Base-by-base conservation (phyloP, 176 grass and related monocot genomes). In the Musa beccarii region DNA sequence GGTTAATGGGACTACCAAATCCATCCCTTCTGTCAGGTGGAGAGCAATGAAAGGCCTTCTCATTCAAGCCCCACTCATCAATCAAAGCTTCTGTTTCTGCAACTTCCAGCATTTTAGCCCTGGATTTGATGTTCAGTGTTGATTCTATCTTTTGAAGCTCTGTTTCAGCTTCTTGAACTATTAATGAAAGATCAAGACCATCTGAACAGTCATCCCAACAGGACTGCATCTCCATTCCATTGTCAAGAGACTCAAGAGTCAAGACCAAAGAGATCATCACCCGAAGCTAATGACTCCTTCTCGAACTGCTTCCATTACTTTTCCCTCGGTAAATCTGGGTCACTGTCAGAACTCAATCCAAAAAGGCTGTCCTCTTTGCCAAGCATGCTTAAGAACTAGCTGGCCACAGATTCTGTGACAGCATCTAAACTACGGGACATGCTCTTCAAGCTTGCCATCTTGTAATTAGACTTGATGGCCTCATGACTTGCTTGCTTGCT, bases 361-460 rank as follows among this genome's bases (percentile, higher is more conserved):
- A 89, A 90, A 78, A 85, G 89, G 62, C 83, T 90, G 65, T 90
- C 77, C 19, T 84, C 87, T 75, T 92, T 83, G 34, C 83, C 89
- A 66, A 96, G 87, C 93, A 96, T 90, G 81, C 83, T 89, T 74
- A 96, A 86, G 79, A 96, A 96, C 25, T 96, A 87, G 76, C 68
- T 90, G 66, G 93, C 87, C 81, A 96, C 89, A 52, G 80, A 83
- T 65, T 88, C 93, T 49, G 92, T 80, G 16, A 78, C 79, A 64
- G 65, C 77, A 78, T 90, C 93, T 72, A 96, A 83, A 80, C 89
- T 92, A 75, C 0, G 73, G 0, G 93, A 89, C 77, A 81, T 91
- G 59, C 59, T 83, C 78, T 34, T 34, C 29, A 80, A 80, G 68
- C 65, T 81, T 26, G 75, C 9, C 29, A 78, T 87, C 28, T 61